Conservation (phyloP, 2,329 filamentous ascomycete genomes). For the Aureobasidium leucospermi region DNA sequence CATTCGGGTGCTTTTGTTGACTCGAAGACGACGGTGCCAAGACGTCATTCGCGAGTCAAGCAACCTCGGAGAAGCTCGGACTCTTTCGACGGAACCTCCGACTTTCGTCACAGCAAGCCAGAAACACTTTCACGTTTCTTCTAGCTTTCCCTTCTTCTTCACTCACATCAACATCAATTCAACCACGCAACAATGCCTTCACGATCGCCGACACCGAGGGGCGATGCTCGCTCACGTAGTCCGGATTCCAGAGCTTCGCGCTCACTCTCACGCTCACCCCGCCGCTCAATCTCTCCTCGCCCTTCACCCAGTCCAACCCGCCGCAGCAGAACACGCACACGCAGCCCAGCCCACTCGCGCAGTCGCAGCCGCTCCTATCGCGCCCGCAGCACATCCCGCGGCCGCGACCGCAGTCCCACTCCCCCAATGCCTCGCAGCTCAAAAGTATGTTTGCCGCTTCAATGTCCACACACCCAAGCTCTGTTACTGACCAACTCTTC, state of each 20-base stretch:
- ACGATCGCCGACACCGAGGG: not conserved
- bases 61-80: not conserved
- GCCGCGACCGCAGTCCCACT: slow-evolving; percentile 5
- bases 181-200: slow-evolving; percentile 4
- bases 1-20: slow-evolving; percentile 8
- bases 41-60: slow-evolving; percentile 1
- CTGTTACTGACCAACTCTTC: not conserved
- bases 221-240: not conserved
- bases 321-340: slow-evolving; percentile 7
- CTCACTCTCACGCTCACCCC: not conserved
- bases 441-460: not conserved
- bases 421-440: slow-evolving; percentile 13
- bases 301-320: slow-evolving; percentile 5
- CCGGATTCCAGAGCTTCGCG: slow-evolving; percentile 1
- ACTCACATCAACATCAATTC: not conserved
- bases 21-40: not conserved
- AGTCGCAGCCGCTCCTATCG: slow-evolving; percentile 2
- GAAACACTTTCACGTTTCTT: not conserved
- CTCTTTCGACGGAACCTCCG: too few species aligned
- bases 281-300: slow-evolving; percentile 11
- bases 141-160: not conserved
- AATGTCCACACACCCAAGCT: too few species aligned
- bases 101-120: slow-evolving; percentile 2
- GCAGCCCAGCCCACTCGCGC: slow-evolving; percentile 7
- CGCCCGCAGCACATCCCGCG: not conserved